Conservation (phyloP, 1,284 basidiomycete genomes). For the Mycena citricolor region DNA sequence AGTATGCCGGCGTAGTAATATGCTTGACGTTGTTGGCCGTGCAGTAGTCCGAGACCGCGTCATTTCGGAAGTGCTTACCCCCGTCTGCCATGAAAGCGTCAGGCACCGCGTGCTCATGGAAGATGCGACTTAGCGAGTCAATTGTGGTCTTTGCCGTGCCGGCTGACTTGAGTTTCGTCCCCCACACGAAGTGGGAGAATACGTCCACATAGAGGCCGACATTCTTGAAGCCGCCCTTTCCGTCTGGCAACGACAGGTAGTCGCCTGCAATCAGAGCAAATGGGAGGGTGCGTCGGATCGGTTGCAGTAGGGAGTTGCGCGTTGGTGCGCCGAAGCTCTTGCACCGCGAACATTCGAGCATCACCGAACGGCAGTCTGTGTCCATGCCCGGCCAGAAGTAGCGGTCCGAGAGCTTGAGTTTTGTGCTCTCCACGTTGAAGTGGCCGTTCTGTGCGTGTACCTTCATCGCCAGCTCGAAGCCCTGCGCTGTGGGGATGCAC, state of each 20-base stretch:
- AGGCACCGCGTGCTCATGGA: slow-evolving; percentile 23
- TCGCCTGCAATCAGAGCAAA: slow-evolving; percentile 37
- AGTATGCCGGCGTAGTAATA: slow-evolving; percentile 33
- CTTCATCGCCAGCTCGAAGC: slow-evolving; percentile 18
- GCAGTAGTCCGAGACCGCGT: slow-evolving; percentile 32
- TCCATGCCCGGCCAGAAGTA: slow-evolving; percentile 32
- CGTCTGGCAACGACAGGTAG: slow-evolving; percentile 34
- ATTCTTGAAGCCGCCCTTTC: slow-evolving; percentile 31
- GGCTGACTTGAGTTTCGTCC: slow-evolving; percentile 2
- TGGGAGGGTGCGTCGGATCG: slow-evolving; percentile 35
- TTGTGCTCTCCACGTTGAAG: slow-evolving; percentile 31
- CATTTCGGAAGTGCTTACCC: slow-evolving; percentile 38
- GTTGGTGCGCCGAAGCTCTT: slow-evolving; percentile 29
- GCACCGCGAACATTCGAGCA: slow-evolving; percentile 30
- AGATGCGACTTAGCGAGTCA: slow-evolving; percentile 25
- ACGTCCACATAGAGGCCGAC: slow-evolving; percentile 15
- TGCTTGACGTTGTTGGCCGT: slow-evolving; percentile 23
- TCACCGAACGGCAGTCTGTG: slow-evolving; percentile 24
- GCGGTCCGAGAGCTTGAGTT: slow-evolving; percentile 28
- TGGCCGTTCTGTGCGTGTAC: slow-evolving; percentile 31
- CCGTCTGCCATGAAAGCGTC: slow-evolving; percentile 40
- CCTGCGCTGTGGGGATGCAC: slow-evolving; percentile 18
- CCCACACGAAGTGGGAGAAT: slow-evolving; percentile 14
- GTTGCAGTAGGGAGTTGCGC: slow-evolving; percentile 34
- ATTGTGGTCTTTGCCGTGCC: slow-evolving; percentile 26